These are phyloP conservation scores for Imleria badia DNA, from an alignment of 768 basidiomycete species.

Conservation along the genomic window DNA sequence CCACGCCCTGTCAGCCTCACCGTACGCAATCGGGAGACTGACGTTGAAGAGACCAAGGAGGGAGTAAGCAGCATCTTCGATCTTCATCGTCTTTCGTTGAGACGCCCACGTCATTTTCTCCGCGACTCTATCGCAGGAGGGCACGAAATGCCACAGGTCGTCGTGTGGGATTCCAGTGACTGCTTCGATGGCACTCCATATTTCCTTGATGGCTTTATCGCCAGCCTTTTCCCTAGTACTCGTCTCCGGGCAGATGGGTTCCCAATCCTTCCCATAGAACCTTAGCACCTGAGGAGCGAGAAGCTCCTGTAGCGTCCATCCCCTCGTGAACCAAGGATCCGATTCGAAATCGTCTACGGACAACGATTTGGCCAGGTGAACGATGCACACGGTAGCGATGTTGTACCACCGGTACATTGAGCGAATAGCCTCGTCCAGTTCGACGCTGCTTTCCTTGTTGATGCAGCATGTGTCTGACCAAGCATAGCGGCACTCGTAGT, in stretches of 20 bases:
- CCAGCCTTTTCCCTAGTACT: not conserved
- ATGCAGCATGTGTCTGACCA: slow-evolving; percentile 29
- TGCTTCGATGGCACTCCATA: slow-evolving; percentile 5
- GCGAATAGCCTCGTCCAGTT: slow-evolving; percentile 31
- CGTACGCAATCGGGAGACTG: slow-evolving; percentile 24
- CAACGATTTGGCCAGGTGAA: slow-evolving; percentile 17
- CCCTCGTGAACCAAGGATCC: slow-evolving; percentile 25
- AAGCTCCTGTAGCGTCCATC: slow-evolving; percentile 22
- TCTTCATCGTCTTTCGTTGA: slow-evolving; percentile 21
- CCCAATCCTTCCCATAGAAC: slow-evolving; percentile 22
- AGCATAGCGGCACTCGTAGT: slow-evolving; percentile 18
- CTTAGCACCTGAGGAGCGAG: slow-evolving; percentile 14
- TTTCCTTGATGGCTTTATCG: slow-evolving; percentile 11
- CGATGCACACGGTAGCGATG: slow-evolving; percentile 22
- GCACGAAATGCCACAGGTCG: slow-evolving; percentile 11
- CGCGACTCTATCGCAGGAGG: slow-evolving; percentile 10
- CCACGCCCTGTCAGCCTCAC: slow-evolving; percentile 25
- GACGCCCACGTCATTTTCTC: slow-evolving; percentile 28
- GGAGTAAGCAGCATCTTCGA: slow-evolving; percentile 26
- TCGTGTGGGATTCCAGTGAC: slow-evolving; percentile 15
- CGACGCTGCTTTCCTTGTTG: slow-evolving; percentile 28
- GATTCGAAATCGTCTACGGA: slow-evolving; percentile 6
- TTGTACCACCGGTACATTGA: slow-evolving; percentile 32
- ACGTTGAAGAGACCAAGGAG: slow-evolving; percentile 26
- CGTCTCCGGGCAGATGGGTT: slow-evolving; percentile 8